A percentile compares a stretch with the other conserved stretches of the same genome.
These are phyloP conservation scores for Ambrosiella beaveri DNA, from an alignment of 2,329 filamentous ascomycete species.

Conservation along the genomic window DNA sequence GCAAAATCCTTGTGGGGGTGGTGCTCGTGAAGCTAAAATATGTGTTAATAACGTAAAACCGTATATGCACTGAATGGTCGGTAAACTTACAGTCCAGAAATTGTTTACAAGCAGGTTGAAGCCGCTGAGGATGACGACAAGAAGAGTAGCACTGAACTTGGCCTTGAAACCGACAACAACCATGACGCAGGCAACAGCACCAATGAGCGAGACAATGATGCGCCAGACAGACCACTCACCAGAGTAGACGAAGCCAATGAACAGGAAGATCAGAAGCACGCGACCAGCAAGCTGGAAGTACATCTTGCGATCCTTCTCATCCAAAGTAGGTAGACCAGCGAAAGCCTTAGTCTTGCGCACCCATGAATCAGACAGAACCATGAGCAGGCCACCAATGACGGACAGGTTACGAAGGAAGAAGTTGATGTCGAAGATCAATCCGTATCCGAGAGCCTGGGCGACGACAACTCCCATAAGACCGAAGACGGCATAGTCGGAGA, in stretches of 20 bases:
- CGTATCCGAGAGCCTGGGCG: constrained; percentile 88
- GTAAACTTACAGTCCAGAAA: constrained; percentile 81
- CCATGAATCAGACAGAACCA: constrained; percentile 97
- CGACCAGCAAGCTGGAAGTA: constrained; percentile 97
- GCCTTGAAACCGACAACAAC: constrained; percentile 99
- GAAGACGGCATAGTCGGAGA: constrained; percentile 81
- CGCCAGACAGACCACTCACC: constrained; percentile 86
- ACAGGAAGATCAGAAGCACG: constrained; percentile 92
- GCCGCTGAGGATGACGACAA: constrained; percentile 86
- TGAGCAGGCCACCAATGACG: constrained; percentile 89
- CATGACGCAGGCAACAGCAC: constrained; percentile 88
- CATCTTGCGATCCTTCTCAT: constrained; percentile 99
- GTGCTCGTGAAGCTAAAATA: constrained; percentile 68
- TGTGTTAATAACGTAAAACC: constrained; percentile 16
- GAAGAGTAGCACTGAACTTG: constrained; percentile 90
- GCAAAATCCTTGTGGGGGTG: constrained; percentile 99
- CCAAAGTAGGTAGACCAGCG: constrained; percentile 78
- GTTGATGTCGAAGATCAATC: constrained; percentile 96
- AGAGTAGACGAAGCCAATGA: constrained; percentile 89
- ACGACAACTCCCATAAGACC: constrained; percentile 84
- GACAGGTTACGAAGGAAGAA: constrained; percentile 99
- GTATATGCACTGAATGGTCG: neutral
- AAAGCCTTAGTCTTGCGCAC: constrained; percentile 95
- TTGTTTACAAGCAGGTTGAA: constrained; percentile 99
- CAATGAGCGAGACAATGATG: constrained; percentile 66